Percentiles rank a stretch among this genome's conserved stretches.
Conservation (phyloP, 2,329 filamentous ascomycete species). For the Penicillium frequentans region DNA sequence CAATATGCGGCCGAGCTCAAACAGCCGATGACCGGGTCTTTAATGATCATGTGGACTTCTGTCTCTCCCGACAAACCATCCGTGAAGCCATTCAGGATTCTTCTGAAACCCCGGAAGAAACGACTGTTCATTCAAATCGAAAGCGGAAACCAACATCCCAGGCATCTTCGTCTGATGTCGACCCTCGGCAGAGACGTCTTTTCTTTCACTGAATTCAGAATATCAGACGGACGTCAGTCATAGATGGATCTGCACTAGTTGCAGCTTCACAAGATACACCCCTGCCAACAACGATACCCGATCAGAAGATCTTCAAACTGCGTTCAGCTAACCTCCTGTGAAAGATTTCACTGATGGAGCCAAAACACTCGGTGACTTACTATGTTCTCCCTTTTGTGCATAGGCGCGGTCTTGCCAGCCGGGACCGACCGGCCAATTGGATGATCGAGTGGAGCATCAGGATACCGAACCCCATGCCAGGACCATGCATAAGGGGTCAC, state of each 20-base stretch:
- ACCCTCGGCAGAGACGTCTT: constrained; percentile 35
- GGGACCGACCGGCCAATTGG: constrained; percentile 16
- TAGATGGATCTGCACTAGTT: not conserved
- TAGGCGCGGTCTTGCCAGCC: not conserved
- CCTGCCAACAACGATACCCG: not conserved
- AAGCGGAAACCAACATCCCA: constrained; percentile 39
- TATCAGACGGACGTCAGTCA: not conserved
- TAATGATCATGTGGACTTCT: constrained; percentile 91
- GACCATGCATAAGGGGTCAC: constrained; percentile 1
- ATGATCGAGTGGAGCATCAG: constrained; percentile 22
- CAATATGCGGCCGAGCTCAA: constrained; percentile 80
- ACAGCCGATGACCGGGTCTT: constrained; percentile 71
- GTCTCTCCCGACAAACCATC: constrained; percentile 82
- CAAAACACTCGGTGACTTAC: too few relatives aligned
- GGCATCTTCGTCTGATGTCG: constrained; percentile 10
- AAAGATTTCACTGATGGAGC: too few relatives aligned
- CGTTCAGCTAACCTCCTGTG: too few relatives aligned
- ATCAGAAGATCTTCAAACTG: too few relatives aligned
- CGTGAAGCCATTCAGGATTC: constrained; percentile 71
- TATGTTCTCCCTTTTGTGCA: too few relatives aligned
- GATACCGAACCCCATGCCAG: constrained; percentile 3
- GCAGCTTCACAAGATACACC: not conserved
- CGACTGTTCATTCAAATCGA: constrained; percentile 6
- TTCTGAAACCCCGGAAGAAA: constrained; percentile 15
- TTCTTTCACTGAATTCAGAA: constrained; percentile 28